phyloP scores from a whole-genome alignment of 2,329 filamentous ascomycete species.

The Myrmaecium sp. region DNA sequence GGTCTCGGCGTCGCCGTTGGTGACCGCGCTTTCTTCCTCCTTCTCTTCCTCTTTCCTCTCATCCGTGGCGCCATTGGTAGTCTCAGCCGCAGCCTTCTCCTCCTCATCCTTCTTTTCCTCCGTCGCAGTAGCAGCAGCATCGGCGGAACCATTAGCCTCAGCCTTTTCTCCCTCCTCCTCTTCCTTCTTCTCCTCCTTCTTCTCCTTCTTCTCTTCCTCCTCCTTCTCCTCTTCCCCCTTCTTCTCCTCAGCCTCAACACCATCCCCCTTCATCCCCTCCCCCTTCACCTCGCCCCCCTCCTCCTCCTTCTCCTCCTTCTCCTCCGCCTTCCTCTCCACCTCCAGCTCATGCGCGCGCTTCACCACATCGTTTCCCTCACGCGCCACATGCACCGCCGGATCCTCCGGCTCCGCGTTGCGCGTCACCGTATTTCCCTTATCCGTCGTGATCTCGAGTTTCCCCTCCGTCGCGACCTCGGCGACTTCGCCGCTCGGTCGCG shows the following conservation, averaged over 20 bases:
- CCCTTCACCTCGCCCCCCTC: constrained; percentile 19
- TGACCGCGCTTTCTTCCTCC: constrained; percentile 4
- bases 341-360: constrained; percentile 45
- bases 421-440: constrained; percentile 46
- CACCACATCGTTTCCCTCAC: constrained; percentile 46
- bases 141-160: too few relatives aligned
- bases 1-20: constrained; percentile 1
- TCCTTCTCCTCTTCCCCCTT: constrained; percentile 20
- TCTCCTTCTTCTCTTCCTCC: constrained; percentile 18
- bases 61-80: constrained; percentile 8
- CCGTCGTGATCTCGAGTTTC: constrained; percentile 42
- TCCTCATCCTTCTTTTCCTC: too few relatives aligned
- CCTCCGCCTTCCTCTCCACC: constrained; percentile 30
- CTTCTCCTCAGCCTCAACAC: constrained; percentile 15
- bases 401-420: constrained; percentile 44
- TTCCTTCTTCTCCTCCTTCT: constrained; percentile 9
- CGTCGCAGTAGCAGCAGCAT: too few relatives aligned
- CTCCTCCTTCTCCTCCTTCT: constrained; percentile 11
- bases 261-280: constrained; percentile 7
- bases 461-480: constrained; percentile 39
- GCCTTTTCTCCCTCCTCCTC: constrained; percentile 6
- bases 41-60: constrained; percentile 6
- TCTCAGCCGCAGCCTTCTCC: constrained; percentile 11
- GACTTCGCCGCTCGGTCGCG: constrained; percentile 39
- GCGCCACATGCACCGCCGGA: constrained; percentile 42